Evolutionary conservation across 1,139 yeast species (phyloP).

Genomic region (Tardiomyces digboiensis): DNA sequence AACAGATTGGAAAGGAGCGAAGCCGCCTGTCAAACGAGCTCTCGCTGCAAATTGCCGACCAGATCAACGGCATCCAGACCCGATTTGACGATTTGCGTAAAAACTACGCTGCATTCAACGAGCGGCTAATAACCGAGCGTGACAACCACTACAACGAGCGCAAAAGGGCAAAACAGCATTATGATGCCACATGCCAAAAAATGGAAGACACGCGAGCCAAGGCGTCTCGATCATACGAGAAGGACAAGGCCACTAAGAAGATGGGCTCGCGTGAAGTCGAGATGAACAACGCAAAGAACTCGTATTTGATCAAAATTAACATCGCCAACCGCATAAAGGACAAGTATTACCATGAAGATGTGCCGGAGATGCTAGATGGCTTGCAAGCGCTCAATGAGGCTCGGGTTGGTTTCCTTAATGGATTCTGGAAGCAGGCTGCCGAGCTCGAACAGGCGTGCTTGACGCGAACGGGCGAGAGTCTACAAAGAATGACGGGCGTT

Average conservation of each 20-base stretch:
- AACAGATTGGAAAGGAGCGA: slow-evolving; percentile 64
- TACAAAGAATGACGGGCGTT: slow-evolving; percentile 46
- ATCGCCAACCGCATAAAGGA: slow-evolving; percentile 88
- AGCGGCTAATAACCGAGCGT: slow-evolving; percentile 48
- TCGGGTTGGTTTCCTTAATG: slow-evolving; percentile 63
- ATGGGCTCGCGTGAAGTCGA: slow-evolving; percentile 56
- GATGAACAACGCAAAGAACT: slow-evolving; percentile 83
- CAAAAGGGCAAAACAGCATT: slow-evolving; percentile 58
- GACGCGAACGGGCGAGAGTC: slow-evolving; percentile 42
- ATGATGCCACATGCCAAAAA: slow-evolving; percentile 69
- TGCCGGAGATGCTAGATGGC: slow-evolving; percentile 85
- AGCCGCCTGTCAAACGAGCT: slow-evolving; percentile 53
- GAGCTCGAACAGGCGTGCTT: slow-evolving; percentile 51
- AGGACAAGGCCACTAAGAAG: slow-evolving; percentile 51
- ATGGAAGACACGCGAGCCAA: slow-evolving; percentile 79
- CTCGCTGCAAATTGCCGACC: slow-evolving; percentile 51
- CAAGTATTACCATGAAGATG: slow-evolving; percentile 85
- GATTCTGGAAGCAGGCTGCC: slow-evolving; percentile 55
- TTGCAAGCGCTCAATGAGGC: slow-evolving; percentile 79
- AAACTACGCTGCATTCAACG: slow-evolving; percentile 50
- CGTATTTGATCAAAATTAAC: slow-evolving; percentile 69
- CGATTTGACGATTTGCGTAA: slow-evolving; percentile 47
- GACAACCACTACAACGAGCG: slow-evolving; percentile 56
- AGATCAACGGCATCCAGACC: slow-evolving; percentile 43
- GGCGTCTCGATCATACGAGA: slow-evolving; percentile 38